These are phyloP conservation scores for Acanthochlamys bracteata DNA, from an alignment of 106 monocot species.

Conservation along the genomic window DNA sequence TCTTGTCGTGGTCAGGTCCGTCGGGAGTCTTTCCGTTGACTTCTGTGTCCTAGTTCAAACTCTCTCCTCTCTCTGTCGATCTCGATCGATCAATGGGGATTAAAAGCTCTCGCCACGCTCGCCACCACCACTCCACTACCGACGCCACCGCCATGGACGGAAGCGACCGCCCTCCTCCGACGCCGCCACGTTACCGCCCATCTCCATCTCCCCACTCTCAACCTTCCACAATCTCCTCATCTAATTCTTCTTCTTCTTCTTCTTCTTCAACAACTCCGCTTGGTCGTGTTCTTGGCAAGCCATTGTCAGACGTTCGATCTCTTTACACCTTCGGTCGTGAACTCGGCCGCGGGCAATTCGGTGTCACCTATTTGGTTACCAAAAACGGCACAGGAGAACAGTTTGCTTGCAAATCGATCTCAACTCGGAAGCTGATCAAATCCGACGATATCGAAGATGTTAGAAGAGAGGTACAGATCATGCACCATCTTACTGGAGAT, in stretches of 20 bases:
- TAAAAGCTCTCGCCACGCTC: constrained; percentile 4
- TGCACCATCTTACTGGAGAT: constrained; percentile 71
- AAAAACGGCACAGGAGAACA: constrained; percentile 25
- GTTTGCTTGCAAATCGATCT: constrained; percentile 66
- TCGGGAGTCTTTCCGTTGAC: background rate
- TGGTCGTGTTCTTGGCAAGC: constrained; percentile 42
- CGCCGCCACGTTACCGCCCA: background rate
- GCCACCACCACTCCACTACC: constrained; percentile 1
- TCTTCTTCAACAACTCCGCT: constrained; percentile 5
- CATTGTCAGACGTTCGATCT: constrained; percentile 46
- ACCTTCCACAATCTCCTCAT: background rate
- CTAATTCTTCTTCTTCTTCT: background rate
- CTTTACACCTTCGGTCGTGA: constrained; percentile 49
- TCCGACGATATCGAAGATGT: constrained; percentile 54
- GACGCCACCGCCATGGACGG: background rate
- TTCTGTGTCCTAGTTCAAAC: background rate
- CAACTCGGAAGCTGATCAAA: constrained; percentile 41
- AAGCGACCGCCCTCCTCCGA: too few species aligned
- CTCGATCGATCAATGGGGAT: constrained; percentile 14
- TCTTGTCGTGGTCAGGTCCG: too few species aligned
- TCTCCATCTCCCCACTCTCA: constrained; percentile 1
- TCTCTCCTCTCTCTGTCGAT: background rate
- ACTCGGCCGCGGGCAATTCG: constrained; percentile 67
- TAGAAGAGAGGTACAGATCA: constrained; percentile 71
- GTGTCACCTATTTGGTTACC: constrained; percentile 52